phyloP scores from a whole-genome alignment of 2,329 filamentous ascomycete species.

The Epichloe coenophiala region DNA sequence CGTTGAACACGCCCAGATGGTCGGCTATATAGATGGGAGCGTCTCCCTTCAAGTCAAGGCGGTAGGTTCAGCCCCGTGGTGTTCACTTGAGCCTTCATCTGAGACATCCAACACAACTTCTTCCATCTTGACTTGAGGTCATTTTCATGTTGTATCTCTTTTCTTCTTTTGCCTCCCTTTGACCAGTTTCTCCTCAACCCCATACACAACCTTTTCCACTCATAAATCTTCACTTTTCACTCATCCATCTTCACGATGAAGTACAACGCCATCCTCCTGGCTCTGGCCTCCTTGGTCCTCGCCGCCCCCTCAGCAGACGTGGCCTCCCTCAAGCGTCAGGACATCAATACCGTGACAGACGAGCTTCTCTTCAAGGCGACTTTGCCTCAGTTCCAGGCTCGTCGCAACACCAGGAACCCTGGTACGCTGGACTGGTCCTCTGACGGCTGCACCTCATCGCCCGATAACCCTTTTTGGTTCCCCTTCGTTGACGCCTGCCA shows the following conservation, averaged over 20 bases:
- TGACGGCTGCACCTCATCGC: constrained; percentile 28
- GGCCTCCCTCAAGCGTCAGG: constrained; percentile 10
- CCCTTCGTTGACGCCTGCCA: constrained; percentile 31
- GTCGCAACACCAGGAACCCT: constrained; percentile 27
- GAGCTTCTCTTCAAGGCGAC: constrained; percentile 29
- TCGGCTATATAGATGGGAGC: neutral
- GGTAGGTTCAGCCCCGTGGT: neutral
- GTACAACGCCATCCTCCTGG: constrained; percentile 12
- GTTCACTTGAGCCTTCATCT: neutral
- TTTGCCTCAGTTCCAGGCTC: constrained; percentile 27
- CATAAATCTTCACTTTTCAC: too few species aligned
- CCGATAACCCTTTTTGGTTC: constrained; percentile 32
- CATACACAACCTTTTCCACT: neutral
- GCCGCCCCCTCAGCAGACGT: constrained; percentile 10
- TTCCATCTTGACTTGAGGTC: neutral
- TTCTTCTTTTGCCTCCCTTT: too few species aligned
- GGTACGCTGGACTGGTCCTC: constrained; percentile 26
- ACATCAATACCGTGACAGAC: constrained; percentile 25
- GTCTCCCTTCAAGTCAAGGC: neutral
- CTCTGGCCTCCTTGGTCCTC: constrained; percentile 11
- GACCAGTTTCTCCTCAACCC: neutral
- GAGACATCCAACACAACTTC: neutral
- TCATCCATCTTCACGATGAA: constrained; percentile 16
- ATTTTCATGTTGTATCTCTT: neutral
- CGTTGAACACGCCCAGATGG: neutral